Evolutionary conservation across 1,284 basidiomycete species (phyloP), one percentile per base, ranked within the genome.

Genomic region (Malassezia nana): DNA sequence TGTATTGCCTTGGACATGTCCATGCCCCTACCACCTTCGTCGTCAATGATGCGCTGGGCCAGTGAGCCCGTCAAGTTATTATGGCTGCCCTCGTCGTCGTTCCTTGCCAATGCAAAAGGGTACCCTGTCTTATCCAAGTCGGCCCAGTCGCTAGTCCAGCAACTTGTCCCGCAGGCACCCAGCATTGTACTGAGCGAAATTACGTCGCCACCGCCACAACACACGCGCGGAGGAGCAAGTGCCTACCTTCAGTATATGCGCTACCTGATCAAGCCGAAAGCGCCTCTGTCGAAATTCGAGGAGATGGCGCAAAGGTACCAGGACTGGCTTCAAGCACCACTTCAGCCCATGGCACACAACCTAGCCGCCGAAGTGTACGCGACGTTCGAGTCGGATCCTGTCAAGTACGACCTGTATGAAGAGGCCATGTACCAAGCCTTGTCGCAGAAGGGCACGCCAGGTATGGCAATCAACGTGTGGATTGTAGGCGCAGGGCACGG

Each of bases 341-440:
- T 99, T 51, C 74, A 92, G 84, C 94, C 94, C 9, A 76, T 99
- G 65, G 91, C 94, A 86, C 91, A 98, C 72, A 91, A 99, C 73
- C 77, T 99, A 54, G 88, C 89, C 68, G 90, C 87, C 64, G 81
- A 84, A 52, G 96, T 91, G 6, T 99, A 99, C 75, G 88, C 96
- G 69, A 89, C 89, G 6, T 99, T 99, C 67, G 94, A 99, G 72
- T 83, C 88, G 67, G 94, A 98, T 77, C 90, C 94, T 0, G 84
- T 96, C 61, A 98, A 99, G 76, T 99, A 99, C 72, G 76, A 81
- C 46, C 84, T 89, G 63, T 99, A 98, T 74, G 94, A 98, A 77
- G 87, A 96, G 79, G 76, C 66, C 8, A 51, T 59, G 24, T 61
- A 52, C 42, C 56, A 56, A 48, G 49, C 64, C 18, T 67, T 88